Evolutionary conservation across 371 early-diverging fungal genomes (phyloP).

Genomic region (Rhizopus arrhizus): DNA sequence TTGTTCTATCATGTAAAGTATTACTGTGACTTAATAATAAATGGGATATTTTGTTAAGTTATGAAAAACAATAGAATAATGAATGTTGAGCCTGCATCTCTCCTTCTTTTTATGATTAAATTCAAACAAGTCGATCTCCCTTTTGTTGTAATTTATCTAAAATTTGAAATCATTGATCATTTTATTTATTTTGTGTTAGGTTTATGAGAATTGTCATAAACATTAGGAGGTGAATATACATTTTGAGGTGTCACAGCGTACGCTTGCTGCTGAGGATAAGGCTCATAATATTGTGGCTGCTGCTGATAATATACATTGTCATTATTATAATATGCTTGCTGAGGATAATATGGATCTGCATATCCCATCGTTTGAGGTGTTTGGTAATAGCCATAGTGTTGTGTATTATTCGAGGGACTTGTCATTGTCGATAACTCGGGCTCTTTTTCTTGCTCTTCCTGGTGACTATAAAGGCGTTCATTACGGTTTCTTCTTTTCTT

Average conservation of each 20-base stretch:
- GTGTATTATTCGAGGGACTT: conserved; percentile 17
- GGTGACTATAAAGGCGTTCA: conserved; percentile 26
- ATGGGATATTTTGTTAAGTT: not conserved
- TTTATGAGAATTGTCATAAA: conserved; percentile 11
- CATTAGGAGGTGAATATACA: conserved; percentile 19
- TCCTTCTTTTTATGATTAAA: too few species aligned
- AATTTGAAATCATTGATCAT: too few species aligned
- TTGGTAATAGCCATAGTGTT: conserved; percentile 14
- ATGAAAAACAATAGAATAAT: too few species aligned
- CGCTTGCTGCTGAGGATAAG: not conserved
- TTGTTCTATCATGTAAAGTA: conserved; percentile 46
- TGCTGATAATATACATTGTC: conserved; percentile 12
- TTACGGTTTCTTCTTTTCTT: conserved; percentile 31
- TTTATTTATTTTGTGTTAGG: not conserved
- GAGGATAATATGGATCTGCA: not conserved
- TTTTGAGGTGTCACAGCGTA: too few species aligned
- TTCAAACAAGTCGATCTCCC: too few species aligned
- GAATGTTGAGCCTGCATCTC: too few species aligned
- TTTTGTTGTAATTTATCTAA: too few species aligned
- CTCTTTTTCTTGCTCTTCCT: conserved; percentile 1
- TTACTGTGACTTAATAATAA: not conserved
- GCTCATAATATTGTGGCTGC: conserved; percentile 1
- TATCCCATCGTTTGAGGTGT: conserved; percentile 19
- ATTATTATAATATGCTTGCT: conserved; percentile 6
- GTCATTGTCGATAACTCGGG: not conserved